Conservation (phyloP, 805 yeast species). For the Pichia membranifaciens region DNA sequence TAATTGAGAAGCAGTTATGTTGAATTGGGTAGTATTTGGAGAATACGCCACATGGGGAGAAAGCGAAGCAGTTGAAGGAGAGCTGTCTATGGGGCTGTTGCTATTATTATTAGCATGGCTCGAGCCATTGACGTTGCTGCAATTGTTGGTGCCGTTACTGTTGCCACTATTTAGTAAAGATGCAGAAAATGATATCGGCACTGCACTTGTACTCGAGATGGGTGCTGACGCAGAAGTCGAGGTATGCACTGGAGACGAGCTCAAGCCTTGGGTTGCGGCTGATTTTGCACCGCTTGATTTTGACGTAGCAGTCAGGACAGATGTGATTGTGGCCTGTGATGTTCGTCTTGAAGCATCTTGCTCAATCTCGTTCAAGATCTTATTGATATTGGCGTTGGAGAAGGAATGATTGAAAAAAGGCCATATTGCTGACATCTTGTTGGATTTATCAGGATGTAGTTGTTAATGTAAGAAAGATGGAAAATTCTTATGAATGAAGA, state of each 20-base stretch:
- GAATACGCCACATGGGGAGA: slow-evolving; percentile 21
- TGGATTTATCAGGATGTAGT: not conserved
- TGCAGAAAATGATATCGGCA: slow-evolving; percentile 5
- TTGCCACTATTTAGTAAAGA: slow-evolving; percentile 2
- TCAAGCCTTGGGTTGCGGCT: not conserved
- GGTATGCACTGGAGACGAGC: too few species aligned
- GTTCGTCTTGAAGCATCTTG: slow-evolving; percentile 26
- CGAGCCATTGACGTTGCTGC: not conserved
- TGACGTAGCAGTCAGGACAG: not conserved
- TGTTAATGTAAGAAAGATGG: too few species aligned
- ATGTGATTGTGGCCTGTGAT: not conserved
- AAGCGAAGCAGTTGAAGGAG: slow-evolving; percentile 15
- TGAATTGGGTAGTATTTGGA: slow-evolving; percentile 20
- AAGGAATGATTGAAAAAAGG: slow-evolving; percentile 34
- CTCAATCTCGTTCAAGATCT: slow-evolving; percentile 33
- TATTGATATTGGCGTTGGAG: slow-evolving; percentile 33
- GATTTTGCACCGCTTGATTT: not conserved
- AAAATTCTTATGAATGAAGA: not conserved
- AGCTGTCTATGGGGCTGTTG: slow-evolving; percentile 3
- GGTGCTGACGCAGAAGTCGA: not conserved
- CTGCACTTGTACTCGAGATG: not conserved
- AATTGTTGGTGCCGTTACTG: not conserved
- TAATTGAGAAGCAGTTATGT: slow-evolving; percentile 29
- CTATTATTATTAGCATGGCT: not conserved
- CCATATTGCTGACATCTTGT: slow-evolving; percentile 33